Evolutionary conservation across 805 yeast species (phyloP), one percentile per base, ranked within the genome.

Genomic region (Metschnikowia corniflorae): DNA sequence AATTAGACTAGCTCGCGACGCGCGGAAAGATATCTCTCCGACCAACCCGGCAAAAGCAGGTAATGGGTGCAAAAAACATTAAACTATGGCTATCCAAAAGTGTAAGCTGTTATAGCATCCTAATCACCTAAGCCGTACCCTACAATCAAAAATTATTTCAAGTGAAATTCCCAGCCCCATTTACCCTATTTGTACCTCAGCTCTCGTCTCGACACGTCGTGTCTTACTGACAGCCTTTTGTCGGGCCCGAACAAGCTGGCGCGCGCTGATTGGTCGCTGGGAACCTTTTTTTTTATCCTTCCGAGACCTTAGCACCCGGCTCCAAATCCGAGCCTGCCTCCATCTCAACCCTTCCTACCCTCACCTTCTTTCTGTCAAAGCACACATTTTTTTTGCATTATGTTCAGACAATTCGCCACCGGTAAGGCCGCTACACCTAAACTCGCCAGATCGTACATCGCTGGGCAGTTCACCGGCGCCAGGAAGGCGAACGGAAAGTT

Each of bases 401-500:
- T 49, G 53, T 49, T 49, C 47, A 46, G 51, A 43, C 51, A 46
- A 46, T 39, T 46, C 31, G 53, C 44, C 42, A 44, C 38, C 44
- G 38, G 44, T 31, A 47, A 41, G 41, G 31, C 47, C 37, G 44
- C 36, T 23, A 44, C 42, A 27, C 53, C 53, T 12, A 49, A 34
- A 32, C 55, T 64, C 41, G 39, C 61, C 49, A 64, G 70, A 62
- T 47, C 62, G 55, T 55, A 74, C 57, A 80, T 80, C 46, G 83
- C 86, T 52, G 73, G 73, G 45, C 81, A 79, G 60, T 80, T 73
- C 68, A 71, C 79, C 47, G 86, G 86, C 47, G 28, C 62, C 48
- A 79, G 77, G 60, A 75, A 75, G 44, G 69, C 82, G 43, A 78
- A 83, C 45, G 97, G 97, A 49, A 85, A 84, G 57, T 91, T 80